Evolutionary conservation across 257 asterid species (phyloP), one percentile per base, ranked within the genome.

Genomic region (Leonotis leonurus): DNA sequence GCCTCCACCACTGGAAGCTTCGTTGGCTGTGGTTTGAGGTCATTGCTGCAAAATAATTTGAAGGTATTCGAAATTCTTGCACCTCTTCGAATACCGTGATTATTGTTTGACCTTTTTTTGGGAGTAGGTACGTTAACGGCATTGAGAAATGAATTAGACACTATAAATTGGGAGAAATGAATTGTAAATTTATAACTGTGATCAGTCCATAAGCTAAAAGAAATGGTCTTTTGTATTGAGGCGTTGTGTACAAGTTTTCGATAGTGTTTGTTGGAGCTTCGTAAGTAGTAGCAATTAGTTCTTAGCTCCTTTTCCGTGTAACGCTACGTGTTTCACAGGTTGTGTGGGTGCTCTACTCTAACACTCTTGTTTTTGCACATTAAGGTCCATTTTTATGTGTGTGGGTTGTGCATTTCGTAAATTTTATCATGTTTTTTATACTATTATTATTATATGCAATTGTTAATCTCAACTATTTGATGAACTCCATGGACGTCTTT

Each of bases 1-100:
- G 64, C 26, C 41, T 67, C 82, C 14, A 58, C 67, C 60, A 0
- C 79, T 1, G 67, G 82, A 64, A 76, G 27, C 58, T 69, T 70
- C 46, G 30, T 62, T 36, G 76, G 54, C 51, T 18, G 53, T 58
- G 85, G 88, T 13, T 75, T 81, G 8, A 84, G 81, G 53, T 76
- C 83, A 20, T 60, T 79, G 66, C 80, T 74, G 58, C 79, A 65
- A n/a, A 64, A 63, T 59, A 62, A 44, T 52, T 22, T 49, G 21
- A 79, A 80, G 95, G 96, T 80, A 68, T 78, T 70, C 5, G 26
- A 46, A 17, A 33, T 17, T 46, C 21, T 56, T 11, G 7, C 20
- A 37, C 7, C 32, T 64, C 4, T 59, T 27, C 21, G 32, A 32
- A 24, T 29, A 6, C 18, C 8, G 1, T 48, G 64, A 44, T 26